These are phyloP conservation scores for Paramecium tetraurelia DNA, from an alignment of 73 alveolate species.

Conservation along the genomic window DNA sequence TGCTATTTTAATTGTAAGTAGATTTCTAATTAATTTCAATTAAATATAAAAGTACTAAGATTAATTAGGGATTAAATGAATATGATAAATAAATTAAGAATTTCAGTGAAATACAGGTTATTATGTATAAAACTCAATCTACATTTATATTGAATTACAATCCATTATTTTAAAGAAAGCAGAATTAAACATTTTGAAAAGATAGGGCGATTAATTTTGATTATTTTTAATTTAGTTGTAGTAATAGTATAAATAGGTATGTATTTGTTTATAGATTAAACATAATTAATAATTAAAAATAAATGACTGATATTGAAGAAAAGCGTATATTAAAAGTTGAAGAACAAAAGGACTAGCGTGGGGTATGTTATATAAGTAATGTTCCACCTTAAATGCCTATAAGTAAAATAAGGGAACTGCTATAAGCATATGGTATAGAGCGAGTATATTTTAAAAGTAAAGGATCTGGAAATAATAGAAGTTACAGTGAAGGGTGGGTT, in stretches of 20 bases:
- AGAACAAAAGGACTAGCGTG: neutral
- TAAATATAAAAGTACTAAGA: no score
- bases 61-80: no score
- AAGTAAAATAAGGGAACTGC: neutral
- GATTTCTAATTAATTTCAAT: no score
- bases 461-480: conserved; percentile 62
- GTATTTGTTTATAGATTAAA: neutral
- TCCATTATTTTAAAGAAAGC: no score
- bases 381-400: conserved; percentile 21
- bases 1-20: no score
- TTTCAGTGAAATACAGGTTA: no score
- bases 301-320: neutral
- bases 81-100: no score
- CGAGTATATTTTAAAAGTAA: conserved; percentile 77
- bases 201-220: no score
- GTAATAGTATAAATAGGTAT: neutral
- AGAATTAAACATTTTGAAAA: no score
- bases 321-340: neutral
- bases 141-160: no score
- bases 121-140: no score
- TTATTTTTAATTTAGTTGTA: no score
- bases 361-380: conserved; percentile 43
- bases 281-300: neutral
- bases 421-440: conserved; percentile 50
- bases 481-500: conserved; percentile 97